phyloP scores from a whole-genome alignment of 2,329 filamentous ascomycete genomes.

The Amauroascus niger region DNA sequence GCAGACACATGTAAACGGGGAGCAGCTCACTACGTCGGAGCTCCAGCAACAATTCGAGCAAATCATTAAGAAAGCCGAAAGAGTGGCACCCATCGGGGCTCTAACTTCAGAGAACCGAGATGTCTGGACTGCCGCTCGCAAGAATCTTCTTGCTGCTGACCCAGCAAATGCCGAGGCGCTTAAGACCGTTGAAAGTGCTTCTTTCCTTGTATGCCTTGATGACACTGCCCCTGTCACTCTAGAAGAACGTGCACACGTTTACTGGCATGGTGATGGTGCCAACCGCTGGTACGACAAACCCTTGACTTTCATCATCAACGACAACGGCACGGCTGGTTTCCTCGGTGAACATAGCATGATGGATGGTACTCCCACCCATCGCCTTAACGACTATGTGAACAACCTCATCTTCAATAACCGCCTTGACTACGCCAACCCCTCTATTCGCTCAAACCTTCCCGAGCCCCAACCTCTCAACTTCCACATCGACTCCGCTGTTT shows the following conservation, averaged over 20 bases:
- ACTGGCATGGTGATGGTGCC: conserved; percentile 94
- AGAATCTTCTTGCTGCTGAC: conserved; percentile 64
- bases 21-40: conserved; percentile 79
- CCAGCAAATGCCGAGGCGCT: conserved; percentile 68
- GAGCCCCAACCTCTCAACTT: conserved; percentile 73
- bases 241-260: conserved; percentile 88
- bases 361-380: conserved; percentile 96
- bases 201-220: conserved; percentile 88
- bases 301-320: conserved; percentile 93
- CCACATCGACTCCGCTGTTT: conserved; percentile 61
- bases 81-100: conserved; percentile 64
- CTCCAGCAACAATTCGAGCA: conserved; percentile 80
- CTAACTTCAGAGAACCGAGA: conserved; percentile 91
- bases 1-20: conserved; percentile 65
- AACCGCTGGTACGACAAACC: conserved; percentile 99
- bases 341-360: conserved; percentile 99
- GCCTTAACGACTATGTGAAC: conserved; percentile 89
- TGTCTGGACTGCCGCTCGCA: conserved; percentile 76
- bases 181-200: conserved; percentile 73
- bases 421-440: conserved; percentile 73
- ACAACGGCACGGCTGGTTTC: conserved; percentile 95
- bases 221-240: conserved; percentile 84
- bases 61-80: conserved; percentile 69
- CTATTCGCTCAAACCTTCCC: conserved; percentile 69
- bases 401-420: conserved; percentile 88